Percentiles rank a stretch among this genome's conserved stretches.
phyloP scores from a whole-genome alignment of 441 rosid genomes.

The Manihot esculenta region DNA sequence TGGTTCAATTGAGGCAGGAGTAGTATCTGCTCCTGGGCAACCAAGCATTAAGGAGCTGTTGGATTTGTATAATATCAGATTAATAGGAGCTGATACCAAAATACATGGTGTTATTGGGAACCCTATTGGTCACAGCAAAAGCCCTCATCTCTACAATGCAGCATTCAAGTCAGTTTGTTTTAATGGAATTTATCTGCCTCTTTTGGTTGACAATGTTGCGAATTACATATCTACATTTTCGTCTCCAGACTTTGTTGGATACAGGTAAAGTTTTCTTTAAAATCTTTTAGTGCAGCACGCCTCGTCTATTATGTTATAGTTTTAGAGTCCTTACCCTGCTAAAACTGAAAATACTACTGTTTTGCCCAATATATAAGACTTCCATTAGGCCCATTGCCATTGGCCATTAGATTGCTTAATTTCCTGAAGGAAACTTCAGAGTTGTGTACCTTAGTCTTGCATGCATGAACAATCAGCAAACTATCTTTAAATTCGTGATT shows the following conservation, averaged over 20 bases:
- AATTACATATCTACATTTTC: slow-evolving; percentile 44
- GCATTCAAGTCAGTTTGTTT: slow-evolving; percentile 51
- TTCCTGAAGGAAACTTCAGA: no score
- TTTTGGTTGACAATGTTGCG: slow-evolving; percentile 49
- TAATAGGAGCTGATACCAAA: slow-evolving; percentile 54
- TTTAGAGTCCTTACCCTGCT: neutral
- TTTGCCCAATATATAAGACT: neutral
- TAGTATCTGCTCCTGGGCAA: slow-evolving; percentile 53
- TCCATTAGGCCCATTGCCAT: neutral
- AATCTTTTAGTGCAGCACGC: neutral
- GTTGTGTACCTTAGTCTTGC: neutral
- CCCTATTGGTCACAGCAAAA: slow-evolving; percentile 63
- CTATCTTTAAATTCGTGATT: neutral
- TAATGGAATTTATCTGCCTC: slow-evolving; percentile 53
- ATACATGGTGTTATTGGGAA: slow-evolving; percentile 60
- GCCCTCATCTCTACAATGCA: slow-evolving; percentile 49
- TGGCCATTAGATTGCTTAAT: neutral
- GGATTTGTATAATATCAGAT: slow-evolving; percentile 53
- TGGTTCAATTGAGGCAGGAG: slow-evolving; percentile 48
- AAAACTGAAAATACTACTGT: neutral
- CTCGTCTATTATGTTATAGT: neutral
- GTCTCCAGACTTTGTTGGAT: slow-evolving; percentile 54
- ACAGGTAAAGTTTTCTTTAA: slow-evolving; percentile 38
- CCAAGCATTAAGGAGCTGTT: slow-evolving; percentile 50
- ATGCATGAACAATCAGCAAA: neutral